Evolutionary conservation across 2,329 filamentous ascomycete species (phyloP).

Genomic region (Scleromitrula shiraiana): DNA sequence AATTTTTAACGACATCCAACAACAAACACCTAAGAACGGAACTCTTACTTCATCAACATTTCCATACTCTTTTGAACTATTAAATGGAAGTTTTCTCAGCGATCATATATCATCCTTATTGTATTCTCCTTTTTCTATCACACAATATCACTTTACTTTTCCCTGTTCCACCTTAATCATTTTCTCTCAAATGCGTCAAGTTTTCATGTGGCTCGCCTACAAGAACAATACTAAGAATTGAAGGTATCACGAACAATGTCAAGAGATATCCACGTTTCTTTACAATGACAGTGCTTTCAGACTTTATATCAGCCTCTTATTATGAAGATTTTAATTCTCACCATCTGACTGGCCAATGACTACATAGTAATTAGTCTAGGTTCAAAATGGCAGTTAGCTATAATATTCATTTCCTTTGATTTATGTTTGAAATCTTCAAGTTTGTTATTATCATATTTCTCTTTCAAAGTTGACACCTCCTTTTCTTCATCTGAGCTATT

Average conservation of each 20-base stretch:
- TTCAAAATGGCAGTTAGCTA: background rate
- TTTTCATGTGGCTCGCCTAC: conserved; percentile 4
- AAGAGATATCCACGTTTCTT: conserved; percentile 2
- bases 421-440: background rate
- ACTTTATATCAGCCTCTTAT: background rate
- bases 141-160: conserved; percentile 35
- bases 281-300: background rate
- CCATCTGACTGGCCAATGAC: too few relatives aligned
- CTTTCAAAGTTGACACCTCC: background rate
- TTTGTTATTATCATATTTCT: background rate
- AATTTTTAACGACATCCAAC: too few relatives aligned
- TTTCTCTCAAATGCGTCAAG: background rate
- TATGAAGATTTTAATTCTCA: background rate
- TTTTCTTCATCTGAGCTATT: too few relatives aligned
- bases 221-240: conserved; percentile 7
- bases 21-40: too few relatives aligned
- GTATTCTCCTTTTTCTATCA: conserved; percentile 34
- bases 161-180: conserved; percentile 7
- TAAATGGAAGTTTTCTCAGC: too few relatives aligned
- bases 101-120: too few relatives aligned
- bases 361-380: too few relatives aligned
- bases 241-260: conserved; percentile 7
- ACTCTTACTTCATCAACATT: too few relatives aligned
- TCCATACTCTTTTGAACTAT: too few relatives aligned
- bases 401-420: background rate